A percentile compares a stretch with the other conserved stretches of the same genome.
Evolutionary conservation across 2,329 filamentous ascomycete genomes (phyloP).

Genomic region (Epichloe brachyelytri): DNA sequence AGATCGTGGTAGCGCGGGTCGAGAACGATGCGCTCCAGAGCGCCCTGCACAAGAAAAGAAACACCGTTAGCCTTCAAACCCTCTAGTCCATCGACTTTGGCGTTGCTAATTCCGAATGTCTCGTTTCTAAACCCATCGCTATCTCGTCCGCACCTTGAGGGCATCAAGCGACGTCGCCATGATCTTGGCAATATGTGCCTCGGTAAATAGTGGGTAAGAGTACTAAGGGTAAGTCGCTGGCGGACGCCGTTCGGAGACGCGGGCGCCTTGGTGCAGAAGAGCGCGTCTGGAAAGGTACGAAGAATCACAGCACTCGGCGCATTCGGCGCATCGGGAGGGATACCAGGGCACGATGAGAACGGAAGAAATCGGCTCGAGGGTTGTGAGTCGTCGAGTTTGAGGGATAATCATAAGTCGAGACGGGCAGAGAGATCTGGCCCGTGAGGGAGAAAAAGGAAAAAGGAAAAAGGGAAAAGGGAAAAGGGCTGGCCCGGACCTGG

Average conservation of each 20-base stretch:
- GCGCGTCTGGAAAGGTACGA: not conserved
- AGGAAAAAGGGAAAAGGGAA: not conserved
- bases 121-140: not conserved
- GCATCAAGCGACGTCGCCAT: conserved; percentile 17
- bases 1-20: conserved; percentile 77
- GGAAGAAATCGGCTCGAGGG: not conserved
- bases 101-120: no score
- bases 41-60: conserved; percentile 15
- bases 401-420: not conserved
- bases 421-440: not conserved
- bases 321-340: not conserved
- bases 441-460: not conserved
- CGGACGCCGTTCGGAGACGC: no score
- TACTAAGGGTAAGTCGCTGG: not conserved
- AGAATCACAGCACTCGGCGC: not conserved
- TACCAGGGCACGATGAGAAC: not conserved
- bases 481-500: not conserved
- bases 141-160: conserved; percentile 14
- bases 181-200: conserved; percentile 8
- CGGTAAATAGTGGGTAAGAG: conserved; percentile 8
- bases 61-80: not conserved
- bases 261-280: not conserved
- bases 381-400: not conserved
- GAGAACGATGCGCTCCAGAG: conserved; percentile 63
- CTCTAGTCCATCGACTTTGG: no score